A percentile compares a stretch with the other conserved stretches of the same genome.
phyloP scores from a whole-genome alignment of 495 filamentous ascomycete genomes.

The Hyphodiscus hymeniophilus region DNA sequence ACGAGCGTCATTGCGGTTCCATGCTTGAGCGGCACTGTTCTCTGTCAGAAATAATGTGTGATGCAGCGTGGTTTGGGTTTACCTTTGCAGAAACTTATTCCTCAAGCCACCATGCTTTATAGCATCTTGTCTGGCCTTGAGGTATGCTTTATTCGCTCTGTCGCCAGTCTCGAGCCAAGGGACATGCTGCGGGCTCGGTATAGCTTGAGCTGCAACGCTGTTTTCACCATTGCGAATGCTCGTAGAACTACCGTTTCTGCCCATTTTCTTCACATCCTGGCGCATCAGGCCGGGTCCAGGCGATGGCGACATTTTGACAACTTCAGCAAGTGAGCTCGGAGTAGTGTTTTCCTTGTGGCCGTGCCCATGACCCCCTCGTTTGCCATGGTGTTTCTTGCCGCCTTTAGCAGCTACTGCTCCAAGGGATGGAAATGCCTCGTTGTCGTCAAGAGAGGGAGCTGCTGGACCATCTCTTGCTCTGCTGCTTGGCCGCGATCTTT shows the following conservation, averaged over 20 bases:
- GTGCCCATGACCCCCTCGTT: constrained; percentile 66
- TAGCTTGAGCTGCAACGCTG: constrained; percentile 70
- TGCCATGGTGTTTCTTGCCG: constrained; percentile 84
- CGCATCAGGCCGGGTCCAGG: constrained; percentile 45
- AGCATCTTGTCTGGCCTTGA: constrained; percentile 87
- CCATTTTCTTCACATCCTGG: constrained; percentile 40
- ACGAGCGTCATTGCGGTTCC: constrained; percentile 96
- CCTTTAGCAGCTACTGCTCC: constrained; percentile 69
- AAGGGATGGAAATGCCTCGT: constrained; percentile 93
- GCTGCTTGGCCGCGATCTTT: constrained; percentile 79
- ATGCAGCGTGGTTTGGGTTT: constrained; percentile 16
- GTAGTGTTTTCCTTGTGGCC: constrained; percentile 58
- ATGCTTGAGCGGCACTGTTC: constrained; percentile 90
- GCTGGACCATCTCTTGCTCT: constrained; percentile 63
- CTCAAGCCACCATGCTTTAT: constrained; percentile 92
- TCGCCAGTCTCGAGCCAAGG: constrained; percentile 97
- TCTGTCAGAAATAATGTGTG: constrained; percentile 19
- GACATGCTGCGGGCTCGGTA: constrained; percentile 81
- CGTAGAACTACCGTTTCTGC: constrained; percentile 44
- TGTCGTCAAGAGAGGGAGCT: constrained; percentile 81
- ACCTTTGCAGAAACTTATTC: constrained; percentile 98
- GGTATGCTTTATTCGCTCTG: constrained; percentile 82
- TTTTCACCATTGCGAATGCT: constrained; percentile 60
- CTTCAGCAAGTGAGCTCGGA: constrained; percentile 83
- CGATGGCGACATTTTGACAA: constrained; percentile 87